These are phyloP conservation scores for Pseudogymnoascus sp. DNA, from an alignment of 2,329 filamentous ascomycete species.

Conservation along the genomic window DNA sequence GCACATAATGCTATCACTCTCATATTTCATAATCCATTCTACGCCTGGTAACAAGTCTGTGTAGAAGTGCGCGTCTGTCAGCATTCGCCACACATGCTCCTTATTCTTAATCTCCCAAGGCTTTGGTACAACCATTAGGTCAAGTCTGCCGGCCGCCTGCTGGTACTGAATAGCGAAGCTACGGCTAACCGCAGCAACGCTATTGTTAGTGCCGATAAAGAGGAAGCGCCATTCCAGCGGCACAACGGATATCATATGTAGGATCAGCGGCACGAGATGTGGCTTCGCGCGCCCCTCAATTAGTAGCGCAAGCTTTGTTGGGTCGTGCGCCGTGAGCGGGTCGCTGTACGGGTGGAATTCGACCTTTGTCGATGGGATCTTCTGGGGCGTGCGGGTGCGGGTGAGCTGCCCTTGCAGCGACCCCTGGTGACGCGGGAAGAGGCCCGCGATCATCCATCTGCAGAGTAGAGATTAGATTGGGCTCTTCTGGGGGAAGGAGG, in stretches of 20 bases:
- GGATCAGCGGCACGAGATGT: slow-evolving; percentile 44
- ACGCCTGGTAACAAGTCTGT: slow-evolving; percentile 42
- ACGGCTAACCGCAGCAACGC: slow-evolving; percentile 38
- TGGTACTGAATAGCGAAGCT: slow-evolving; percentile 43
- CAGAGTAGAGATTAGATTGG: background rate
- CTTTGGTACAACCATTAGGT: slow-evolving; percentile 41
- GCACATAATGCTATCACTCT: slow-evolving; percentile 50
- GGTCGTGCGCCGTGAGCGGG: slow-evolving; percentile 29
- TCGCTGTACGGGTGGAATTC: slow-evolving; percentile 11
- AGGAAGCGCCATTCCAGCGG: slow-evolving; percentile 51
- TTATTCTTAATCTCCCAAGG: slow-evolving; percentile 40
- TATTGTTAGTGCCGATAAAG: slow-evolving; percentile 47
- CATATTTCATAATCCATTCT: slow-evolving; percentile 49
- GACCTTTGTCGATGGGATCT: slow-evolving; percentile 7
- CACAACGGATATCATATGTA: slow-evolving; percentile 50
- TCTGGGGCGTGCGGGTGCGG: background rate
- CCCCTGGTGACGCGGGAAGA: background rate
- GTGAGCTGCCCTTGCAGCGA: background rate
- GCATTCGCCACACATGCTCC: slow-evolving; percentile 41
- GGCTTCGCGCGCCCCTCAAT: slow-evolving; percentile 45
- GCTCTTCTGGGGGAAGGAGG: background rate
- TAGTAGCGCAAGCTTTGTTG: slow-evolving; percentile 47
- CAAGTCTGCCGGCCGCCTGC: slow-evolving; percentile 43
- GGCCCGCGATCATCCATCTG: background rate
- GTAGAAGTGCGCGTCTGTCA: slow-evolving; percentile 48